A percentile compares a stretch with the other conserved stretches of the same genome.
These are phyloP conservation scores for Cystobasidium sp. DNA, from an alignment of 1,284 basidiomycete species.

Conservation along the genomic window DNA sequence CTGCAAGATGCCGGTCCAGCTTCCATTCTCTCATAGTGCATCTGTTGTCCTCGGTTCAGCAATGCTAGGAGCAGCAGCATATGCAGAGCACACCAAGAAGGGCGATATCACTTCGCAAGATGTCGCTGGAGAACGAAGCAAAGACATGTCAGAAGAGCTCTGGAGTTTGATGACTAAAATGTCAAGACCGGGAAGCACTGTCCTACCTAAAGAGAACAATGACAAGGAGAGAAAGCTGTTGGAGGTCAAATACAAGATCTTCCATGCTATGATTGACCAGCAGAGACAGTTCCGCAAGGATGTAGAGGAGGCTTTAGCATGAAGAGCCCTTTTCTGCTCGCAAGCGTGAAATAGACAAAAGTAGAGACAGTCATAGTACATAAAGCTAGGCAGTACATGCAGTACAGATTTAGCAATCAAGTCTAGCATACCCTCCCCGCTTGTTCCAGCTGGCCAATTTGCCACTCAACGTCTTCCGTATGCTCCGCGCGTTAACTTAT, in stretches of 20 bases:
- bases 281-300: constrained; percentile 74
- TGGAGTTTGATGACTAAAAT: constrained; percentile 97
- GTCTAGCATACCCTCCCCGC: too few relatives aligned
- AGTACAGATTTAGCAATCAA: too few relatives aligned
- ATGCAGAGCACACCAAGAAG: constrained; percentile 60
- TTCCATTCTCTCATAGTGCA: constrained; percentile 74
- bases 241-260: constrained; percentile 92
- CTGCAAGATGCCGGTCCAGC: constrained; percentile 79
- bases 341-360: neutral
- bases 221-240: constrained; percentile 72
- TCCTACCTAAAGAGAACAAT: constrained; percentile 68
- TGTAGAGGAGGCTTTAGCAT: constrained; percentile 50
- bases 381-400: too few relatives aligned
- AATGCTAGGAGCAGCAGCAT: constrained; percentile 88
- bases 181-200: constrained; percentile 79
- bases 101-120: constrained; percentile 58
- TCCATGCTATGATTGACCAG: constrained; percentile 81
- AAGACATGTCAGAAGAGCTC: constrained; percentile 69
- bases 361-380: too few relatives aligned
- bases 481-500: too few relatives aligned
- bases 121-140: constrained; percentile 60
- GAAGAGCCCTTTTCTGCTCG: neutral
- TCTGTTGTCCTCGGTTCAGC: constrained; percentile 91
- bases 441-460: too few relatives aligned
- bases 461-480: too few relatives aligned